Percentiles rank a stretch among this genome's conserved stretches.
phyloP scores from a whole-genome alignment of 106 monocot species.

The Dendrobium chrysotoxum region DNA sequence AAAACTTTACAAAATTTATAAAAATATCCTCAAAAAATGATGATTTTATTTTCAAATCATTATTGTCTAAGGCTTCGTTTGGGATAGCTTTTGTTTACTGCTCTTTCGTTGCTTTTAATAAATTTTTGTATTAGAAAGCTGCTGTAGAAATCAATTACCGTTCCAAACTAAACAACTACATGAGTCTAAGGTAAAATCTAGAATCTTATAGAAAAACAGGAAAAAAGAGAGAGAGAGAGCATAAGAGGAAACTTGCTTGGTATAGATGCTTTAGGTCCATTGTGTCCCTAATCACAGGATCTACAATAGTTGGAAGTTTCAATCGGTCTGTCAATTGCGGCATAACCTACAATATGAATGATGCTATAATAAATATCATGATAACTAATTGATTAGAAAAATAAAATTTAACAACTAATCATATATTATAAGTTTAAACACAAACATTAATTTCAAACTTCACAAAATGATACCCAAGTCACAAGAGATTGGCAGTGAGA shows the following conservation, averaged over 20 bases:
- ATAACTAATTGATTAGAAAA: neutral
- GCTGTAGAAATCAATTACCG: too few relatives aligned
- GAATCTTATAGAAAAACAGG: neutral
- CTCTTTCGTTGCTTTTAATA: too few relatives aligned
- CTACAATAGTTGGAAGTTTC: constrained; percentile 78
- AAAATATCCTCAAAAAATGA: too few relatives aligned
- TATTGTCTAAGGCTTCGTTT: too few relatives aligned
- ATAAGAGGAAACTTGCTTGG: constrained; percentile 37
- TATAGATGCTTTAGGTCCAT: constrained; percentile 94
- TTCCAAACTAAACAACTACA: too few relatives aligned
- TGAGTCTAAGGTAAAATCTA: too few relatives aligned
- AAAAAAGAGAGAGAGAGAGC: neutral
- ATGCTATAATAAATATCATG: neutral
- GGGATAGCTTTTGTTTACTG: too few relatives aligned
- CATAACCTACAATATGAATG: constrained; percentile 55
- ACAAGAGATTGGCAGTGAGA: constrained; percentile 79
- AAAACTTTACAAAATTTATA: too few relatives aligned
- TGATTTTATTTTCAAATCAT: too few relatives aligned
- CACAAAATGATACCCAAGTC: constrained; percentile 58
- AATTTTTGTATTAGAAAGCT: too few relatives aligned
- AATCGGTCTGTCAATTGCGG: constrained; percentile 81
- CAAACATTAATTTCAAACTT: too few relatives aligned
- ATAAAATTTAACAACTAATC: neutral
- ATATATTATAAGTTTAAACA: neutral
- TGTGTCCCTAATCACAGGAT: constrained; percentile 69